Base-by-base conservation (phyloP, 441 rosid species). In the Breynia disticha region DNA sequence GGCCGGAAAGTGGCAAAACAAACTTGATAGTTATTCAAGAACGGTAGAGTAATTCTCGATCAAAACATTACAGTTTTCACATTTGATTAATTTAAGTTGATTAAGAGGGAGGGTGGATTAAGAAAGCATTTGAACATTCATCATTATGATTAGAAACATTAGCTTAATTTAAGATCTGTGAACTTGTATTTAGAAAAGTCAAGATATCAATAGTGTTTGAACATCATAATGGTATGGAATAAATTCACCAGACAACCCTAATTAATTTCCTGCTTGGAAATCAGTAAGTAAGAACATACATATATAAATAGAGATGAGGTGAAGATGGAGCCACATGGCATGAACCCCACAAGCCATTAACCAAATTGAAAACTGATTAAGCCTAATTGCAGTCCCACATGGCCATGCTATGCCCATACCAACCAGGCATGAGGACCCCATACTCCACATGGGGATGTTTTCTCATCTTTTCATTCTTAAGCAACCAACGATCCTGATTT, bases 391-490 rank as follows among this genome's bases (percentile, higher is more conserved):
- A 41, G n/a, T 41, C 44, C 44, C 44, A 41, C 44, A 41, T 41
- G 81, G 59, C 64, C 66, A 59, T 63, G 46, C 66, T 7, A 19
- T 71, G 70, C 60, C 75, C 72, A 69, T 51, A 61, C 67, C 71
- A 57, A 56, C 56, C 72, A 54, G 44, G 55, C 60, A 52, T 32
- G 49, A 54, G 78, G 76, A 59, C 74, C 78, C 75, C 62, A 43
- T 24, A n/a, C 9, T 50, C 59, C 82, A 75, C 79, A 66, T 73
- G 84, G 67, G 42, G 24, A 59, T 73, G 79, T 67, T 67, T 60
- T 63, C 32, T 28, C 1, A 49, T 22, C 38, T 44, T 53, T 65
- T 53, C 56, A 16, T 21, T 52, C 35, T 13, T 24, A 67, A 21
- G 38, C 39, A 48, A 54, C 50, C 17, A 62, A 66, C 61, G 79